A percentile compares a stretch with the other conserved stretches of the same genome.
Evolutionary conservation across 768 basidiomycete genomes (phyloP).

Genomic region (Boletus subcaerulescens): DNA sequence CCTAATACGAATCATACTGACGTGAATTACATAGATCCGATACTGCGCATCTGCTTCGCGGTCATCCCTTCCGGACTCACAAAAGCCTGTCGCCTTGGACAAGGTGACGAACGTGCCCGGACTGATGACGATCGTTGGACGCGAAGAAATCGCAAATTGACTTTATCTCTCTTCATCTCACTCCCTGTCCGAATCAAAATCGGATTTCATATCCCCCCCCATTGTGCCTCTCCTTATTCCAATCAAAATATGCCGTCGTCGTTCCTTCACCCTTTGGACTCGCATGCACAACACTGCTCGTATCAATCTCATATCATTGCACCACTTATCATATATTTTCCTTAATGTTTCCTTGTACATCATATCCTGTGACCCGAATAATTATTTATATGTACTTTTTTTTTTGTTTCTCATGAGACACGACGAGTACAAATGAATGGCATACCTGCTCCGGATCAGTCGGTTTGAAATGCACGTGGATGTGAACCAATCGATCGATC

Average conservation of each 20-base stretch:
- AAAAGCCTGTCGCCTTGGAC: conserved; percentile 59
- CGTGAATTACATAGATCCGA: conserved; percentile 47
- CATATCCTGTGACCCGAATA: not conserved
- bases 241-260: not conserved
- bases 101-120: conserved; percentile 62
- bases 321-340: not conserved
- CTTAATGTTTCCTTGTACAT: conserved; percentile 2
- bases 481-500: too few species aligned
- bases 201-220: not conserved
- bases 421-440: too few species aligned
- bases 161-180: not conserved
- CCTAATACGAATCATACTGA: not conserved
- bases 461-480: too few species aligned
- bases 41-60: conserved; percentile 62
- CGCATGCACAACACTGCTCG: not conserved
- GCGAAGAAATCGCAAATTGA: conserved; percentile 32
- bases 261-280: conserved; percentile 7
- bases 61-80: conserved; percentile 51
- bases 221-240: not conserved
- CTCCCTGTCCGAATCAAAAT: not conserved
- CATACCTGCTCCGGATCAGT: too few species aligned
- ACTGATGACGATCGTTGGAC: conserved; percentile 67
- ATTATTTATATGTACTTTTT: conserved; percentile 3
- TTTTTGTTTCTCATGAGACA: too few species aligned
- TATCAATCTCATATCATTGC: not conserved